A percentile compares a stretch with the other conserved stretches of the same genome.
Evolutionary conservation across 345 rosid genomes (phyloP).

Genomic region (Adansonia digitata): DNA sequence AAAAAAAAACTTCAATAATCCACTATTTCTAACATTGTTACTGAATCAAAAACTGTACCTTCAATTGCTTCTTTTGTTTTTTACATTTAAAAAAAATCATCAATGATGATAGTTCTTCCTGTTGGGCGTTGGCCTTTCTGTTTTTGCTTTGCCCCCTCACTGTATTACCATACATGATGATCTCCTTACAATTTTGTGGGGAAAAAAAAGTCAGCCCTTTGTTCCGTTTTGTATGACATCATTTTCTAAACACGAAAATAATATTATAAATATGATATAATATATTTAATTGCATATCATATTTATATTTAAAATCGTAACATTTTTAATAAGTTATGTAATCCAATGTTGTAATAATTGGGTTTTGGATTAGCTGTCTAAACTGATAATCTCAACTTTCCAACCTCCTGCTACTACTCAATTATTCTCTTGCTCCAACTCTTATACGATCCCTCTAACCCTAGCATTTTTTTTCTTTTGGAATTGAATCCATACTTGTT

Average conservation of each 20-base stretch:
- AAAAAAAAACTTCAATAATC: too few species aligned
- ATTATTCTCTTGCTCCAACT: background rate
- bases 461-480: too few species aligned
- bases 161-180: background rate
- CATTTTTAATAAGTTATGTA: too few species aligned
- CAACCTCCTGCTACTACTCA: slow-evolving; percentile 17
- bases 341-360: slow-evolving; percentile 11
- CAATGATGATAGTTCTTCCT: slow-evolving; percentile 35
- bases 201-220: slow-evolving; percentile 32
- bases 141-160: slow-evolving; percentile 5
- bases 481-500: too few species aligned
- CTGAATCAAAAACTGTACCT: background rate
- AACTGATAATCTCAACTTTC: slow-evolving; percentile 18
- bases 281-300: too few species aligned
- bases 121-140: slow-evolving; percentile 29
- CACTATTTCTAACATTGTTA: too few species aligned
- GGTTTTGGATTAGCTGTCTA: background rate
- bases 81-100: too few species aligned
- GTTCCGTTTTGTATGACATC: slow-evolving; percentile 36
- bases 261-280: too few species aligned
- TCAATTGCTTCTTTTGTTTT: slow-evolving; percentile 5
- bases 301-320: too few species aligned
- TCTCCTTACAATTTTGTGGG: slow-evolving; percentile 56
- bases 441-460: background rate
- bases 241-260: slow-evolving; percentile 11